Evolutionary conservation across 2,329 filamentous ascomycete species (phyloP).

Genomic region (Chrysoporthe austroafricana): DNA sequence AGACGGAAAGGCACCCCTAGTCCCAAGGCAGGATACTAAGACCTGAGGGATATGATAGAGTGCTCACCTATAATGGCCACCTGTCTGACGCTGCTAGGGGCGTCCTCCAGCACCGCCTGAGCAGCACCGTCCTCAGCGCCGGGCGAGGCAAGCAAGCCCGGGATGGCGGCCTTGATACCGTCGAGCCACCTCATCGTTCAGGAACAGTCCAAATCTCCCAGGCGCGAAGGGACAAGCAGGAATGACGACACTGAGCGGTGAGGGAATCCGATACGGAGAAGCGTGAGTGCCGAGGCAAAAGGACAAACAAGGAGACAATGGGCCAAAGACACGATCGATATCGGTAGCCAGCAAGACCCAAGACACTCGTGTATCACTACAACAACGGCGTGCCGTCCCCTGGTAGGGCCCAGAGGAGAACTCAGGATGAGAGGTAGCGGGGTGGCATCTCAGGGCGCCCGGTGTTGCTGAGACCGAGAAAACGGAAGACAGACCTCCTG

Average conservation of each 20-base stretch:
- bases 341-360: not conserved
- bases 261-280: not conserved
- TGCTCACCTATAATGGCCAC: slow-evolving; percentile 37
- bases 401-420: not conserved
- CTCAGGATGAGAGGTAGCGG: not conserved
- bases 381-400: not conserved
- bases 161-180: slow-evolving; percentile 25
- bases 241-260: not conserved
- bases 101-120: slow-evolving; percentile 23
- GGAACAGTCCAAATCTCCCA: not conserved
- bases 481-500: not conserved
- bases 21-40: not conserved
- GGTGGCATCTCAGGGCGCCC: not conserved
- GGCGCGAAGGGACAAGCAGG: not conserved
- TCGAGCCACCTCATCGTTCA: slow-evolving; percentile 29
- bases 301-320: not conserved
- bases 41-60: not conserved
- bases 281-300: not conserved
- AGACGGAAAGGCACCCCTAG: not conserved
- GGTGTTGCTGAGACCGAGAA: not conserved
- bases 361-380: not conserved
- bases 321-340: not conserved
- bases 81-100: slow-evolving; percentile 31
- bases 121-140: slow-evolving; percentile 12
- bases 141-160: slow-evolving; percentile 24